Base-by-base conservation (phyloP, 139 green algal species). In the Diplosphaera chodatii region DNA sequence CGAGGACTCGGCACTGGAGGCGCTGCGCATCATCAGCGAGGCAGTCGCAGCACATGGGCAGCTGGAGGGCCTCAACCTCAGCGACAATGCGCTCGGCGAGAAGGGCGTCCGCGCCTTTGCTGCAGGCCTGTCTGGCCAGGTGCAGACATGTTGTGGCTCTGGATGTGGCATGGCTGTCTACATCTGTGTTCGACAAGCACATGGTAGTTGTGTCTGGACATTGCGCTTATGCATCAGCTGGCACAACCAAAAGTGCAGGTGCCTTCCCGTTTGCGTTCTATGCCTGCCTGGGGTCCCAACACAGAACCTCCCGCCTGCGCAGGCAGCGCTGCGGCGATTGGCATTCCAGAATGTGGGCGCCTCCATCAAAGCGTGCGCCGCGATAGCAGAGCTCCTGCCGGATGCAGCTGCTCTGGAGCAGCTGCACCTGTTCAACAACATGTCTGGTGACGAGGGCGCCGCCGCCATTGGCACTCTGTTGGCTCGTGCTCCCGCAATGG, bases 361-460 rank as follows among this genome's bases (percentile, higher is more conserved):
- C 76, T 96, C 87, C 32, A 87, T 93, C 34, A 77, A 92, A 65
- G 92, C 90, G 40, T 97, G 92, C 84, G 74, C 66, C 16, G 91
- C 92, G 0, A 67, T 96, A 22, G 76, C 80, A 25, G 89, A 97
- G 76, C 88, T 97, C 65, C 56, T 95, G 40, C 41, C 29, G 10
- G 32, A 79, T 63, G 41, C 37, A 0, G 40, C 22, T 2, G 34
- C 65, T 33, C 85, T 96, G 23, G 73, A 48, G 29, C 69, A 69
- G 33, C 74, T 98, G 62, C 88, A 94, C 74, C 82, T 98, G 25
- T 92, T 88, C 85, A 98, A 98, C 88, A 98, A 98, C 86, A 98
- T 97, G 92, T 93, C 72, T 55, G 91, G 84, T 28, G 82, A 96
- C 70, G 85, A 91, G 66, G 83, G 83, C 0, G 83, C 83, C 18